Evolutionary conservation across 2,329 filamentous ascomycete species (phyloP).

Genomic region (Colletotrichum graminicola): DNA sequence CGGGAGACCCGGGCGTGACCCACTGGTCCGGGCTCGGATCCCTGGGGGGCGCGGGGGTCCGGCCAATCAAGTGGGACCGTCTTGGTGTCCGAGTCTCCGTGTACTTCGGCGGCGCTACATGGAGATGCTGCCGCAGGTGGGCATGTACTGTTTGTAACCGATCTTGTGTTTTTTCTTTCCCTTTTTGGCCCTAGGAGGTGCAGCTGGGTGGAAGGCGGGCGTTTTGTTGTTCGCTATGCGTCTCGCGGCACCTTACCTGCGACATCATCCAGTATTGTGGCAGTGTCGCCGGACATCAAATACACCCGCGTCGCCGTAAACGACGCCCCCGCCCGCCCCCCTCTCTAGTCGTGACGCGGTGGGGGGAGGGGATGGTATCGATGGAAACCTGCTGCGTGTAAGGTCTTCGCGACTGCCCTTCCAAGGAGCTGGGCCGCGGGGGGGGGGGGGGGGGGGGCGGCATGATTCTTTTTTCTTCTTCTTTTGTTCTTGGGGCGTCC

Average conservation of each 20-base stretch:
- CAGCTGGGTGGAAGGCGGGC: neutral
- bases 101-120: neutral
- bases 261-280: neutral
- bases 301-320: neutral
- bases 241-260: neutral
- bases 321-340: neutral
- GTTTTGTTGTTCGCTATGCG: neutral
- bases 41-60: neutral
- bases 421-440: neutral
- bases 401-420: neutral
- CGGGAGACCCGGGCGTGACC: constrained; percentile 15
- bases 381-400: neutral
- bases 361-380: neutral
- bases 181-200: too few relatives aligned
- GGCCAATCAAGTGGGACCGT: neutral
- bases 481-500: neutral
- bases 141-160: neutral
- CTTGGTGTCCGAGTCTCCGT: neutral
- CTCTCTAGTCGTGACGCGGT: neutral
- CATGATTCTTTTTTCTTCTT: neutral
- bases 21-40: constrained; percentile 2
- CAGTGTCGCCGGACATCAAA: neutral
- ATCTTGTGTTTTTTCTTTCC: neutral
- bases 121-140: neutral
- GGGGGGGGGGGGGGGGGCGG: too few relatives aligned